Base-by-base conservation (phyloP, 140 eudicot species). In the Cichorium intybus region DNA sequence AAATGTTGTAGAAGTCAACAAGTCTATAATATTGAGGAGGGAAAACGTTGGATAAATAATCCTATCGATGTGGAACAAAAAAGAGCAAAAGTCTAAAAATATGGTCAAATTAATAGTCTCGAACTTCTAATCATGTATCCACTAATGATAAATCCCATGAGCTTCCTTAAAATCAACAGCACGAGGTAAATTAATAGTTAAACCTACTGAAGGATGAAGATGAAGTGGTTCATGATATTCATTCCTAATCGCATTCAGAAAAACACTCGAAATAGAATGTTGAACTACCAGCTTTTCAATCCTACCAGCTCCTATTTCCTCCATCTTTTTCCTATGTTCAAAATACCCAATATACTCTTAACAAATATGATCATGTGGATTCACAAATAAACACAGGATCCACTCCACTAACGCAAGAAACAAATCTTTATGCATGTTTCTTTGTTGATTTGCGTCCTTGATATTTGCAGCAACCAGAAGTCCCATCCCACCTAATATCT, bases 121-220 rank as follows among this genome's bases (percentile, higher is more conserved):
- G 69, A 84, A 70, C 2, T 65, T 41, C 68, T 79, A 76, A 73
- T 80, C 90, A 24, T 70, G 60, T 24, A 76, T 80, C 95, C 97
- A 93, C 99, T 97, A 93, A 62, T 93, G 99, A 46, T 75, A 90
- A 64, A 93, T 77, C 9, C 90, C 99, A 78, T 93, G 97, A 52
- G 95, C 99, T 21, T 81, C 82, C 68, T 75, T 88, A 45, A 93
- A 84, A 64, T 75, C 84, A 20, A 45, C 62, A 20, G 95, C 75
- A 64, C 82, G 80, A 53, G 81, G 70, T 57, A 58, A n/a, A 57
- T 88, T 88, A 10, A 82, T 68, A 0, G 81, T 77, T 24, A 93
- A 27, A 52, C 61, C 60, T 1, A 95, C 99, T 0, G 95, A 81
- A 24, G 97, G 99, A 79, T 86, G 81, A 56, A 93, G 90, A 75